Evolutionary conservation across 805 yeast species (phyloP).

Genomic region (Myxozyma kluyveri): DNA sequence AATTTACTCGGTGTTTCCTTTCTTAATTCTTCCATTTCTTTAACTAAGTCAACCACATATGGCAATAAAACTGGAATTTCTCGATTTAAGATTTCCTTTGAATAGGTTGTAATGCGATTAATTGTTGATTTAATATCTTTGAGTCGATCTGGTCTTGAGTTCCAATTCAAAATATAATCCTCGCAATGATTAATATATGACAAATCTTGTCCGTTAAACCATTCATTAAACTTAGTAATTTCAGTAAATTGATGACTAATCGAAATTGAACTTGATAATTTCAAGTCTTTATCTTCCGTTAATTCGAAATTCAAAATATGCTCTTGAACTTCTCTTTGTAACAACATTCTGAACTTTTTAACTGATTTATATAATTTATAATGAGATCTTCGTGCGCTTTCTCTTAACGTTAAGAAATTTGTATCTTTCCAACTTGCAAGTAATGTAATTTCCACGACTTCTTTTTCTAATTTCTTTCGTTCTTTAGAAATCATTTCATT

Average conservation of each 20-base stretch:
- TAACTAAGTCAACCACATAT: conserved; percentile 53
- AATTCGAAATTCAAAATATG: neutral
- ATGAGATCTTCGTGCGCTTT: conserved; percentile 89
- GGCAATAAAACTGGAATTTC: conserved; percentile 51
- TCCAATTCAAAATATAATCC: conserved; percentile 6
- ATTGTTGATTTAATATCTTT: conserved; percentile 51
- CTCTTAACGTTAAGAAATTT: conserved; percentile 87
- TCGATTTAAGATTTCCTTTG: conserved; percentile 38
- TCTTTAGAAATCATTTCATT: conserved; percentile 45
- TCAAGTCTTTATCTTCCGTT: neutral
- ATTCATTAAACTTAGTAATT: neutral
- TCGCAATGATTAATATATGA: neutral
- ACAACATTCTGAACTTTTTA: conserved; percentile 68
- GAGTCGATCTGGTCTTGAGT: conserved; percentile 55
- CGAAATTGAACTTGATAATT: too few relatives aligned
- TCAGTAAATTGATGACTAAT: neutral
- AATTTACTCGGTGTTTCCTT: conserved; percentile 72
- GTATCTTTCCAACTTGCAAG: conserved; percentile 98
- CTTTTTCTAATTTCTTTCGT: conserved; percentile 65
- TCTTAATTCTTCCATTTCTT: conserved; percentile 60
- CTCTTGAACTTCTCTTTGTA: neutral
- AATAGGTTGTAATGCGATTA: conserved; percentile 55
- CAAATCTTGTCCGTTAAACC: neutral
- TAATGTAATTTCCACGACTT: conserved; percentile 76
- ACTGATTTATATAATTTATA: conserved; percentile 76